phyloP scores from a whole-genome alignment of 1,284 basidiomycete species.

The Grifola frondosa region DNA sequence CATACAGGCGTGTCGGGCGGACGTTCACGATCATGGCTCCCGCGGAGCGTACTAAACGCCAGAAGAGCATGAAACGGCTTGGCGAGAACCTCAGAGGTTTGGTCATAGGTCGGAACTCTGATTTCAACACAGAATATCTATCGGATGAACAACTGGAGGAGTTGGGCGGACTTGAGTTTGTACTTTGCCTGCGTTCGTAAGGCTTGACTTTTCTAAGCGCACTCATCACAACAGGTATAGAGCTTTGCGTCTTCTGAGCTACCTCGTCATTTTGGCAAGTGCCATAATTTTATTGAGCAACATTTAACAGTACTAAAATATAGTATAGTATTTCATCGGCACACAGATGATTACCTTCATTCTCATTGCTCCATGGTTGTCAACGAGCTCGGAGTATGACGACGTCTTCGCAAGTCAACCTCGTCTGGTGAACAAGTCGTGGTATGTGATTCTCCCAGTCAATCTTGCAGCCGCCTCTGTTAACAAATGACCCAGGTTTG shows the following conservation, averaged over 20 bases:
- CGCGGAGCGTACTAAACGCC: slow-evolving; percentile 30
- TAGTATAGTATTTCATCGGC: slow-evolving; percentile 46
- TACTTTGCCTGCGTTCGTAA: not conserved
- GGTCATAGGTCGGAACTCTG: slow-evolving; percentile 71
- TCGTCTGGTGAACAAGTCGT: slow-evolving; percentile 46
- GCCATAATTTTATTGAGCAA: not conserved
- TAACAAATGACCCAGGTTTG: too few species aligned
- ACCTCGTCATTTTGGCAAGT: slow-evolving; percentile 46
- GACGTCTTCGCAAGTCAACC: slow-evolving; percentile 45
- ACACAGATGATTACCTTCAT: slow-evolving; percentile 59
- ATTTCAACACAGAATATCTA: slow-evolving; percentile 67
- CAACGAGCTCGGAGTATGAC: slow-evolving; percentile 42
- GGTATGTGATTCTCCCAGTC: slow-evolving; percentile 38
- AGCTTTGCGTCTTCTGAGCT: slow-evolving; percentile 38
- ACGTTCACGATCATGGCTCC: slow-evolving; percentile 35
- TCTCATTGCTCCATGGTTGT: slow-evolving; percentile 54
- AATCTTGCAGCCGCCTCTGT: too few species aligned
- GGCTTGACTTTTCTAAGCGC: not conserved
- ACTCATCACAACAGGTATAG: slow-evolving; percentile 16
- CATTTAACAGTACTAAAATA: not conserved
- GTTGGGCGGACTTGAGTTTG: slow-evolving; percentile 78
- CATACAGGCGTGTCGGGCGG: slow-evolving; percentile 38
- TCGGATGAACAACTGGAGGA: slow-evolving; percentile 73
- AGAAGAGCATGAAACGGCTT: slow-evolving; percentile 40
- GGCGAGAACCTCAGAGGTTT: slow-evolving; percentile 35